Base-by-base conservation (phyloP, 441 rosid species). In the Raphanus hybrid region DNA sequence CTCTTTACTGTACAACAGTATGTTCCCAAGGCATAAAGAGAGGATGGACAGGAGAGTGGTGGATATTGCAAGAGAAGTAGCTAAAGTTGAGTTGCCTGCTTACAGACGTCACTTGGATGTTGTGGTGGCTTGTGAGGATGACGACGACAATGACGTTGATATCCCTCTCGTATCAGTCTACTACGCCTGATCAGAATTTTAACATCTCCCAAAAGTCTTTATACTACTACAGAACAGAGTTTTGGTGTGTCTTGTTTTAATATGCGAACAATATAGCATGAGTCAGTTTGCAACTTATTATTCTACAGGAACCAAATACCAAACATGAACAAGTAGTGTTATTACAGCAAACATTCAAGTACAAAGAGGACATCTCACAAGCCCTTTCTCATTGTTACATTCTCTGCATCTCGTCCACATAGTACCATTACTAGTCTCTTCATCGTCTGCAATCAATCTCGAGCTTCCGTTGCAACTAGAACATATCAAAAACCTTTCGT, bases 121-220 rank as follows among this genome's bases (percentile, higher is more conserved):
- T 9, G 90, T 91, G 0, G 97, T 94, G 15, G 98, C 99, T 0
- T 94, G 98, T 2, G 99, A 92, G 81, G 98, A 96, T 29, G 88
- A 94, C 0, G 88, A 89, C 29, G 98, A 87, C 67, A 86, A 86
- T 3, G 98, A 96, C 78, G 83, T 92, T 26, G 98, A 96, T 79
- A 91, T 92, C 64, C 99, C 99, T 60, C 94, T 79, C 37, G 52
- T 96, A 14, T 92, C 99, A 37, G 83, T 96, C 52, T 96, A 94
- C 88, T 96, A 87, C 78, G 75, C 84, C 48, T 92, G 84, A 85
- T 64, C 45, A 29, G 7, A 70, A 39, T 3, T 5, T 43, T 75
- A 58, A 12, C 67, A 12, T 41, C 34, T 59, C 71, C 70, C 16
- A 32, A 23, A 69, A 48, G 37, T 11, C 35, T 69, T 16, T 32